Evolutionary conservation across 2,329 filamentous ascomycete species (phyloP), one percentile per base, ranked within the genome.

Genomic region (Aspergillus felis): DNA sequence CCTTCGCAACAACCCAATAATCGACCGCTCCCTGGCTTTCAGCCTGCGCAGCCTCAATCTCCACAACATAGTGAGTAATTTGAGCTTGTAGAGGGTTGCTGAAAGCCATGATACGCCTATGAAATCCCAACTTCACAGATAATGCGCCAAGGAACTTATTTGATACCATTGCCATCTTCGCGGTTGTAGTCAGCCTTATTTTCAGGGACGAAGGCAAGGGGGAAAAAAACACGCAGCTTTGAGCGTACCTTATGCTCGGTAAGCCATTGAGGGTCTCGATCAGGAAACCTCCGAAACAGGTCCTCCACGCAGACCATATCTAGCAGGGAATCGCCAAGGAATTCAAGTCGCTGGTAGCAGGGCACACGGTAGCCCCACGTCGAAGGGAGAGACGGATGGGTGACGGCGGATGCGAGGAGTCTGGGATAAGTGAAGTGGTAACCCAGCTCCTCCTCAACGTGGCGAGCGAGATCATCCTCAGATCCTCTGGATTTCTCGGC

Each of bases 101-200:
- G 60, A 74, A 74, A 61, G 72, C 76, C 66, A 81, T 82, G 17
- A 97, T 76, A 69, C 93, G 87, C 51, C 80, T 84, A 69, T 97
- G 87, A 55, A 97, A 88, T 0, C 84, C 87, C 0, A 97, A 82
- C 50, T 85, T 82, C 3, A 95, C 90, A 58, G 89, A 89, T 3
- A 97, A 79, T 20, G 87, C 90, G 1, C 90, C 91, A 1, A 97
- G 82, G 69, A 97, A 99, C 59, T 92, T 92, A 76, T 99, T 99
- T 54, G 91, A 94, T 0, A 94, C 92, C 90, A 99, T 97, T n/a
- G 92, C 91, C 87, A 95, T 97, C 77, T 80, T 58, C 38, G 50
- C 22, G 46, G n/a, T 35, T 53, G 7, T 28, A 27, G 24, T 67
- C 50, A 69, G 56, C 27, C 46, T 24, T 35, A 29, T 20, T 24